Evolutionary conservation across 2,329 filamentous ascomycete species (phyloP).

Genomic region (Trichophyton simii): DNA sequence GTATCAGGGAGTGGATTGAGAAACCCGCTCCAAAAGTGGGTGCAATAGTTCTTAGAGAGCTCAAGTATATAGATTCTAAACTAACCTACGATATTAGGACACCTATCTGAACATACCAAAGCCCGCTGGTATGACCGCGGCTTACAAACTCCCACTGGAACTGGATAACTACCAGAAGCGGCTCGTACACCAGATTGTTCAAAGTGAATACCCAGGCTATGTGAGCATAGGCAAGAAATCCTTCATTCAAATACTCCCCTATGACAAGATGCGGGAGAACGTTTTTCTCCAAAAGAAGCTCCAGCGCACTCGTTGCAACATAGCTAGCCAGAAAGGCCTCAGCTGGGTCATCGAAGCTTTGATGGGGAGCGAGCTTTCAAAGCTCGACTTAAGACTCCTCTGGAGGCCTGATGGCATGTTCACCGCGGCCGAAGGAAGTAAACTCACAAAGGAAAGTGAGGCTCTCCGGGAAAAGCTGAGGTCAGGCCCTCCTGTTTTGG

Average conservation of each 20-base stretch:
- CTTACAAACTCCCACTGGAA: slow-evolving; percentile 15
- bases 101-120: slow-evolving; percentile 35
- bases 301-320: slow-evolving; percentile 18
- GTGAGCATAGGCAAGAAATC: slow-evolving; percentile 26
- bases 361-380: slow-evolving; percentile 29
- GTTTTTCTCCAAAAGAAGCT: slow-evolving; percentile 20
- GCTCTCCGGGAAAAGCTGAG: slow-evolving; percentile 29
- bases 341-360: slow-evolving; percentile 38
- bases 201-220: slow-evolving; percentile 42
- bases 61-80: not conserved
- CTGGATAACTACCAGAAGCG: slow-evolving; percentile 51
- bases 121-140: slow-evolving; percentile 14
- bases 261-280: slow-evolving; percentile 27
- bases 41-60: not conserved
- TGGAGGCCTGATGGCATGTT: slow-evolving; percentile 4
- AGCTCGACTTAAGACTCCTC: slow-evolving; percentile 25
- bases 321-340: slow-evolving; percentile 30
- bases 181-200: slow-evolving; percentile 54
- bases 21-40: slow-evolving; percentile 13
- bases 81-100: not conserved
- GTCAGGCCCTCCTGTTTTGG: slow-evolving; percentile 38
- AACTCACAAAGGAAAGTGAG: slow-evolving; percentile 17
- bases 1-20: slow-evolving; percentile 37
- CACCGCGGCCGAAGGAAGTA: slow-evolving; percentile 12
- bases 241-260: slow-evolving; percentile 32